Evolutionary conservation across 2,329 filamentous ascomycete species (phyloP), one percentile per base, ranked within the genome.

Genomic region (Penicillium glabrum): DNA sequence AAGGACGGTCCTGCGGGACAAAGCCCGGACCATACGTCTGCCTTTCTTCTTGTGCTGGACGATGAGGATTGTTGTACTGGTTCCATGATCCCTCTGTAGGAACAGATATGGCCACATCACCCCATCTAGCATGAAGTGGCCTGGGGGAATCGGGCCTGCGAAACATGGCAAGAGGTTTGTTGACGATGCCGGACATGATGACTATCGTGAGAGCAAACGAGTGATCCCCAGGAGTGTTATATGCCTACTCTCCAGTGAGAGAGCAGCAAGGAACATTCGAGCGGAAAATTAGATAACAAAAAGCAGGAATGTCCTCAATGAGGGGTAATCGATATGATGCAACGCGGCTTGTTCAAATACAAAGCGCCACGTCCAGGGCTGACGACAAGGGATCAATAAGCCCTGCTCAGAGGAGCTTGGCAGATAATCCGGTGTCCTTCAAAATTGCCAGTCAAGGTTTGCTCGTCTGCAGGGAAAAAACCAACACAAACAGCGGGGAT

Each of bases 21-120:
- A 63, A 72, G n/a, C 69, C 71, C 0, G 69, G 69, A 14, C 69
- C 67, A 14, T 72, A 72, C 3, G 50, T 21, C 16, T 57, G 58
- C 13, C 52, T 61, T 6, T 60, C 60, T 35, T 56, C 46, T 10
- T 52, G 58, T 13, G 52, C n/a, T 10, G 56, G 46, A n/a, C 61
- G 61, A 57, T 69, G 66, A 23, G 67, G 66, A 48, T 68, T 67
- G 8, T 72, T 58, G 45, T 67, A 67, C 53, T 74, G 72, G 26
- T 68, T 75, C 74, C 74, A 76, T 39, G 74, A 71, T 3, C 73
- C 73, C 35, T 72, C 69, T 24, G 73, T 71, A 6, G 73, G 75
- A 33, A 70, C 70, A 1, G 71, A 71, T 35, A 76, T 77, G 26
- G 63, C 53, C 35, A 69, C 67, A 54, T 77, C 75, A 4, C 75